Conservation (phyloP, 306 rosid genomes). For the Urtica urens region DNA sequence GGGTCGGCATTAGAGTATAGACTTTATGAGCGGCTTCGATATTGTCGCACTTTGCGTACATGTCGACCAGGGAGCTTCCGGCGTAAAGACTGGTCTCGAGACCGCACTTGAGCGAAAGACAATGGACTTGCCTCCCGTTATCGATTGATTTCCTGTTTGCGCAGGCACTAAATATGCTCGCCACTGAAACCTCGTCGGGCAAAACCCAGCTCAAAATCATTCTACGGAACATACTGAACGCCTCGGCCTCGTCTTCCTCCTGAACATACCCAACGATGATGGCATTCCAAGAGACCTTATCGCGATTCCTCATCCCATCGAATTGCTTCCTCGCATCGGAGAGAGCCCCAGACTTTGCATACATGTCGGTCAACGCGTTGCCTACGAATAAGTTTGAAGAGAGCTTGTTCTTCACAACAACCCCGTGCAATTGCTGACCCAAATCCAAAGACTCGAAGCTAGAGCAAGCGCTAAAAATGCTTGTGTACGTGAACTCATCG, state of each 20-base stretch:
- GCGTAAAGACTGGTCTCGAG: conserved; percentile 53
- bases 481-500: conserved; percentile 75
- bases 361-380: conserved; percentile 78
- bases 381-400: conserved; percentile 42
- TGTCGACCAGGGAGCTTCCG: conserved; percentile 75
- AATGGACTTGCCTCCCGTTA: conserved; percentile 54
- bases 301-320: conserved; percentile 47
- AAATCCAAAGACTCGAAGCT: conserved; percentile 32
- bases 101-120: conserved; percentile 56
- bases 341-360: conserved; percentile 61
- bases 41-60: conserved; percentile 61
- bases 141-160: conserved; percentile 40
- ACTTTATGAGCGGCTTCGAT: conserved; percentile 37
- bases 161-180: conserved; percentile 73
- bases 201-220: conserved; percentile 39
- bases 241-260: conserved; percentile 41
- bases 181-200: conserved; percentile 71
- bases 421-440: conserved; percentile 54
- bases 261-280: conserved; percentile 75
- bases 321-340: conserved; percentile 60
- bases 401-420: conserved; percentile 46
- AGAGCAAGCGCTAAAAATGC: conserved; percentile 65
- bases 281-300: conserved; percentile 73
- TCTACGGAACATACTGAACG: conserved; percentile 53
- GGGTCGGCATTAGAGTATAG: conserved; percentile 42